A percentile compares a stretch with the other conserved stretches of the same genome.
These are phyloP conservation scores for Thymus quinquecostatus DNA, from an alignment of 257 asterid species.

Conservation along the genomic window DNA sequence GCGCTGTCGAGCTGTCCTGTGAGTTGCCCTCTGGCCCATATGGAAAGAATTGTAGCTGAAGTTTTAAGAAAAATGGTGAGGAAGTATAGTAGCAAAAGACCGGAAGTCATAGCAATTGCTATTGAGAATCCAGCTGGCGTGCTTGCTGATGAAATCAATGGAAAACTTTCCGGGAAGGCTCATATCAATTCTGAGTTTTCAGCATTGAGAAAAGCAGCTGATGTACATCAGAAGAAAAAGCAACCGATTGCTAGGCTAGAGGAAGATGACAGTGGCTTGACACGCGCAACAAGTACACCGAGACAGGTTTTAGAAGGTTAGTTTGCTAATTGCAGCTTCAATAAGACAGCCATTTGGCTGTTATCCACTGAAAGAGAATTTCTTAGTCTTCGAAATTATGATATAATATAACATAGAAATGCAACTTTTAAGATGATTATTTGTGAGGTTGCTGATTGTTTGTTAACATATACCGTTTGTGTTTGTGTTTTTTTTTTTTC, in stretches of 20 bases:
- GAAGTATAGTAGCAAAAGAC: conserved; percentile 92
- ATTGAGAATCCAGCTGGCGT: conserved; percentile 84
- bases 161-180: conserved; percentile 68
- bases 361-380: neutral
- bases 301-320: conserved; percentile 64
- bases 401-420: neutral
- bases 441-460: neutral
- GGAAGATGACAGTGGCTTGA: conserved; percentile 48
- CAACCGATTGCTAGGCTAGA: conserved; percentile 44
- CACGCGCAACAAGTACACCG: conserved; percentile 39
- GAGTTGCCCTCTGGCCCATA: conserved; percentile 75
- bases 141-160: conserved; percentile 78
- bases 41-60: conserved; percentile 93
- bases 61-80: conserved; percentile 91
- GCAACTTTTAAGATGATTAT: neutral
- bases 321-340: conserved; percentile 25
- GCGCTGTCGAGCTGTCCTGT: conserved; percentile 91
- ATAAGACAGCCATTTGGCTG: neutral
- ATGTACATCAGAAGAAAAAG: conserved; percentile 50
- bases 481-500: too few relatives aligned
- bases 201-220: conserved; percentile 60
- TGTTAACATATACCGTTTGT: neutral
- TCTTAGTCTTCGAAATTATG: neutral
- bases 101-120: conserved; percentile 90
- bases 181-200: conserved; percentile 51